Percentiles rank a stretch among this genome's conserved stretches.
Evolutionary conservation across 2,329 filamentous ascomycete species (phyloP).

Genomic region (Fusarium musae): DNA sequence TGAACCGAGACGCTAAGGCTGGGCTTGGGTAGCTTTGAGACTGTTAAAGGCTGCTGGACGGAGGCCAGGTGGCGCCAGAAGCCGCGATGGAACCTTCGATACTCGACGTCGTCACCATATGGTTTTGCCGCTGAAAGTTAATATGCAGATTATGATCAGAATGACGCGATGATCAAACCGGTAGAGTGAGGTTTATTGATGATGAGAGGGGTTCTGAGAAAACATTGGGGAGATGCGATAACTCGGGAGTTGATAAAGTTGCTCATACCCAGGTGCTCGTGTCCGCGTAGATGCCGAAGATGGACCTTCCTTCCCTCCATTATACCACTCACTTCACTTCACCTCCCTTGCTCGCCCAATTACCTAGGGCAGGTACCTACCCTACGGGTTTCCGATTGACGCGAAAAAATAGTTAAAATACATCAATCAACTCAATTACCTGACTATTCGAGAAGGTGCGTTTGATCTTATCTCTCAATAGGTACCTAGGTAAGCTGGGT

Average conservation of each 20-base stretch:
- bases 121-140: neutral
- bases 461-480: neutral
- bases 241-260: neutral
- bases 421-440: neutral
- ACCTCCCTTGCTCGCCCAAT: neutral
- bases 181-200: too few species aligned
- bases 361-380: neutral
- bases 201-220: neutral
- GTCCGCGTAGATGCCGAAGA: neutral
- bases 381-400: neutral
- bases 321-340: neutral
- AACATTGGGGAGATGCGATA: neutral
- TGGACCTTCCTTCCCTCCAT: neutral
- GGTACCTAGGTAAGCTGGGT: neutral
- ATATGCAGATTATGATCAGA: neutral
- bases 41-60: constrained; percentile 5
- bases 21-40: constrained; percentile 11
- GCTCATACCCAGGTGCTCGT: neutral
- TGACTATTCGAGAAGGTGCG: neutral
- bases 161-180: neutral
- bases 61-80: constrained; percentile 30
- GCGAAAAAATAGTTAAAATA: neutral
- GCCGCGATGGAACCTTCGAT: constrained; percentile 38
- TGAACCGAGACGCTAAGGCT: constrained; percentile 28
- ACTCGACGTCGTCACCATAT: constrained; percentile 2